Conservation (phyloP, 2,329 filamentous ascomycete species). For the Biscogniauxia marginata region DNA sequence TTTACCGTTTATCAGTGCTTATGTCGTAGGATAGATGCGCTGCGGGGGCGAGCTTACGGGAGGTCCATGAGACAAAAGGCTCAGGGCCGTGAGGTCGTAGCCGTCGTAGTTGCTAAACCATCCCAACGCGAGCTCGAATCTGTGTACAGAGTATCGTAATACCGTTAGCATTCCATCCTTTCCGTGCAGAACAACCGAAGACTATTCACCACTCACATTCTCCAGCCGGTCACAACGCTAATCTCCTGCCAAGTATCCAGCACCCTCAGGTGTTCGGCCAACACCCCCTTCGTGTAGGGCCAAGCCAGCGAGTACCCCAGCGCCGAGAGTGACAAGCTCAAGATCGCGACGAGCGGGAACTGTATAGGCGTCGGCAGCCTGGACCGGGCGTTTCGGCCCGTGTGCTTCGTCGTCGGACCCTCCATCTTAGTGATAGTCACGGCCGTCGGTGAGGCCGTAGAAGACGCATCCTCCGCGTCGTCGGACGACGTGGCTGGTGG, state of each 20-base stretch:
- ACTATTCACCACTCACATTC: constrained; percentile 45
- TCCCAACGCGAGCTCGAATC: constrained; percentile 65
- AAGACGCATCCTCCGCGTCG: constrained; percentile 3
- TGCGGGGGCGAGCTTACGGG: constrained; percentile 46
- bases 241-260: constrained; percentile 63
- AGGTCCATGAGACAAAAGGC: constrained; percentile 72
- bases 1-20: not conserved
- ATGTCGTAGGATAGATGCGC: not conserved
- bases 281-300: constrained; percentile 60
- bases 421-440: constrained; percentile 28
- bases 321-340: constrained; percentile 62
- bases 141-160: constrained; percentile 52
- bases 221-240: constrained; percentile 51
- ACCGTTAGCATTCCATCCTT: constrained; percentile 44
- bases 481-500: not conserved
- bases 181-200: too few relatives aligned
- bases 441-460: constrained; percentile 16
- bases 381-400: constrained; percentile 21
- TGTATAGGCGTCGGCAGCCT: constrained; percentile 45
- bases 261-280: constrained; percentile 65
- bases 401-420: constrained; percentile 12
- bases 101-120: constrained; percentile 77
- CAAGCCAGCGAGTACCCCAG: constrained; percentile 62
- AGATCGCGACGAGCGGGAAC: constrained; percentile 51
- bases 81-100: constrained; percentile 64